Percentiles rank a stretch among this genome's conserved stretches.
These are phyloP conservation scores for Blastomyces gilchristii DNA, from an alignment of 2,329 filamentous ascomycete genomes.

Conservation along the genomic window DNA sequence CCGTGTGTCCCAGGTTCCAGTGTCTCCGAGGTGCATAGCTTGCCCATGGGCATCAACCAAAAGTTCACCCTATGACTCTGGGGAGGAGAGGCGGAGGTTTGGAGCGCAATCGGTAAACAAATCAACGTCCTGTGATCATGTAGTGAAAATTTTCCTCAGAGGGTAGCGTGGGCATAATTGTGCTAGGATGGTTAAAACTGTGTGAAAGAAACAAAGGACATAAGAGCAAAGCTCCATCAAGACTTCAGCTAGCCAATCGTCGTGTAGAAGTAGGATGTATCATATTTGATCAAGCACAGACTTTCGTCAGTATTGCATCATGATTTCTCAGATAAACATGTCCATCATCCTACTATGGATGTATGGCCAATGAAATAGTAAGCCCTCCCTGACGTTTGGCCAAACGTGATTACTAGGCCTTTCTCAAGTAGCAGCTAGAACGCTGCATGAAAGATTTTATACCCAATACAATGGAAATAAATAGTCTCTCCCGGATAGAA, in stretches of 20 bases:
- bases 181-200: neutral
- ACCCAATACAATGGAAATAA: neutral
- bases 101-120: neutral
- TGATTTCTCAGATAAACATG: neutral
- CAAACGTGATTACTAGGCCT: neutral
- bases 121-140: neutral
- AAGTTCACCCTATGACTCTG: neutral
- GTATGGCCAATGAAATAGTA: neutral
- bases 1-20: neutral
- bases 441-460: neutral
- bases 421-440: no score
- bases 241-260: neutral
- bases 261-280: neutral
- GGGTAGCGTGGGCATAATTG: neutral
- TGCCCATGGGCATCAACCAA: neutral
- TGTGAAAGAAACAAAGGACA: neutral
- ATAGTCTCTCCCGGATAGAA: neutral
- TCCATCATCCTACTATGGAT: neutral
- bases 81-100: neutral
- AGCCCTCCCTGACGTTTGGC: neutral
- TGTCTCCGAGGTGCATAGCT: neutral
- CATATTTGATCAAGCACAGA: neutral
- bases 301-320: neutral
- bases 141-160: neutral
- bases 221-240: neutral